Evolutionary conservation across 2,329 filamentous ascomycete species (phyloP), one percentile per base, ranked within the genome.

Genomic region (Metarhizium guizhouense): DNA sequence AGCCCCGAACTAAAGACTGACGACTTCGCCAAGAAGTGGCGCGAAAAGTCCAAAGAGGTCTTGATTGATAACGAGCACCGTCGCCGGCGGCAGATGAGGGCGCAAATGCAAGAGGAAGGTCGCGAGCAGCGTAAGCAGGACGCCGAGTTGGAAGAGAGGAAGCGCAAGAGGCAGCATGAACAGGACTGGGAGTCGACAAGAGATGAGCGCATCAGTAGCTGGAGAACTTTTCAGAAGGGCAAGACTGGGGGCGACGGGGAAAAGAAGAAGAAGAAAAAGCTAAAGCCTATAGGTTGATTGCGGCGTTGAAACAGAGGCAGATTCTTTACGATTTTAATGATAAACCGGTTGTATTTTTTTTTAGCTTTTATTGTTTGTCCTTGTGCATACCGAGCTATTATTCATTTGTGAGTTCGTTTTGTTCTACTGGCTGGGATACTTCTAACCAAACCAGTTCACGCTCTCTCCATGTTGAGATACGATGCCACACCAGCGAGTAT

Each of bases 91-190:
- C 92, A 96, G 78, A 72, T 93, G 69, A 95, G 95, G 76, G 94
- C 89, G 45, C 88, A 94, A 77, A 87, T 99, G 86, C 90, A 95
- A 72, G 94, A 99, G 72, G 93, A 99, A 71, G 94, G 94, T 6
- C 80, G 94, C 54, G 87, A 94, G 76, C 86, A 95, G 79, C 83
- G 85, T 67, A 88, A 87, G 69, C 85, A 85, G 65, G 94, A 99
- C 25, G 88, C 91, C 63, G 93, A 96, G 74, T 59, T 88, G 10
- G 90, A 93, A 65, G 82, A 81, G 62, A 77, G 89, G 65, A 93
- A 92, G 75, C 81, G 88, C 63, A 93, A 93, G 81, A 81, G 94
- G 58, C 91, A 97, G 68, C 90, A 94, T 70, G 91, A 97, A 62
- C 85, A 94, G 74, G 88, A 92, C 60, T 99, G 94, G 94, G 94